These are phyloP conservation scores for Mitragyna speciosa DNA, from an alignment of 257 asterid species.

Conservation along the genomic window DNA sequence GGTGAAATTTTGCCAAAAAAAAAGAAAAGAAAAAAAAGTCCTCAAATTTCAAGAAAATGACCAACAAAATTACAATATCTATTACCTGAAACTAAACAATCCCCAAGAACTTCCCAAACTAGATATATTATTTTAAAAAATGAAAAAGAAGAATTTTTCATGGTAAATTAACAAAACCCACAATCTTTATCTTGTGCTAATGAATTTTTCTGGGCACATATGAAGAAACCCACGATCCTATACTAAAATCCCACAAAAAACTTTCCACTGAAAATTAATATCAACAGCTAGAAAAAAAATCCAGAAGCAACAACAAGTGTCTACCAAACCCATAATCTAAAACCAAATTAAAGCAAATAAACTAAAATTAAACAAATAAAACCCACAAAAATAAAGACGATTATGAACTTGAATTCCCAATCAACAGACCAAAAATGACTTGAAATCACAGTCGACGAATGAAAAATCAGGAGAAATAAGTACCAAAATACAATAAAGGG, in stretches of 20 bases:
- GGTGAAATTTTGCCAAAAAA: background rate
- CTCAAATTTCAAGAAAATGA: background rate
- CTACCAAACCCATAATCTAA: conserved; percentile 1
- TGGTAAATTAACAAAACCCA: background rate
- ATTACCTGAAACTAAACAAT: background rate
- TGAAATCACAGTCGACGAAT: background rate
- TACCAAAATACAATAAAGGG: background rate
- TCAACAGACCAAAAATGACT: background rate
- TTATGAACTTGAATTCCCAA: background rate
- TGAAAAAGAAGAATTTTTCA: background rate
- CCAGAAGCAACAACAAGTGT: no score
- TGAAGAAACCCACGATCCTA: conserved; percentile 6
- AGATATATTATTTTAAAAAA: background rate
- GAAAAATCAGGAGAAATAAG: conserved; percentile 4
- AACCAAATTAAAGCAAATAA: background rate
- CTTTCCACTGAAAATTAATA: background rate
- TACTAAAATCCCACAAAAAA: background rate
- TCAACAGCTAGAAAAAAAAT: no score
- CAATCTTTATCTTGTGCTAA: background rate
- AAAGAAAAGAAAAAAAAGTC: no score
- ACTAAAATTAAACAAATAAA: background rate
- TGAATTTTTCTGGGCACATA: background rate
- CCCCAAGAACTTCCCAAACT: background rate
- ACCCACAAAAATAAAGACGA: background rate
- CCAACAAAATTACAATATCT: background rate